Percentiles rank a stretch among this genome's conserved stretches.
Conservation (phyloP, 805 yeast genomes). For the Candida coleopterorum region DNA sequence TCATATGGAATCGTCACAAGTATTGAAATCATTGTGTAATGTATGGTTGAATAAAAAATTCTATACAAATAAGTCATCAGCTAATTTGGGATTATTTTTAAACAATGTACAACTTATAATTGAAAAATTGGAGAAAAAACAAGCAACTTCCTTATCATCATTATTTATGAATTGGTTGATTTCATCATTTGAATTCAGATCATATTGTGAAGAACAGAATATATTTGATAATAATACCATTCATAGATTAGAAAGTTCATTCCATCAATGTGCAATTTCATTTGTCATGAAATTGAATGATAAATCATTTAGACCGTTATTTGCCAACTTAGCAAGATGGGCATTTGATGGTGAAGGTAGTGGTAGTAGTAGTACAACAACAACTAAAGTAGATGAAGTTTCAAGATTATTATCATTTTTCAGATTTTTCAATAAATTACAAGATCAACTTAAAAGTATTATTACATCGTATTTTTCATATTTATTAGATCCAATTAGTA, state of each 20-base stretch:
- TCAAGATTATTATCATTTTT: slow-evolving; percentile 71
- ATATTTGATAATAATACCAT: slow-evolving; percentile 66
- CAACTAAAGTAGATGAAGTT: slow-evolving; percentile 40
- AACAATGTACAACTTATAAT: slow-evolving; percentile 62
- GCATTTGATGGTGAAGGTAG: slow-evolving; percentile 83
- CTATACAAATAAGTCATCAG: slow-evolving; percentile 29
- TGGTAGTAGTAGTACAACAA: too few species aligned
- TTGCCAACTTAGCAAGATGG: slow-evolving; percentile 86
- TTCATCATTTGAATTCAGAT: slow-evolving; percentile 66
- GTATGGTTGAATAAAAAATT: slow-evolving; percentile 50
- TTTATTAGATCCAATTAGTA: slow-evolving; percentile 66
- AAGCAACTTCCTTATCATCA: slow-evolving; percentile 67
- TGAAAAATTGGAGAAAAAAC: slow-evolving; percentile 65
- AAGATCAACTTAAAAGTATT: slow-evolving; percentile 79
- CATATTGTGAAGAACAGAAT: slow-evolving; percentile 25
- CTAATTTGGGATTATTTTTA: slow-evolving; percentile 61
- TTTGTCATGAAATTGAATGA: slow-evolving; percentile 91
- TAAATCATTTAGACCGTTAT: slow-evolving; percentile 87
- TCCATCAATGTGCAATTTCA: slow-evolving; percentile 66
- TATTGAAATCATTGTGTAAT: slow-evolving; percentile 56
- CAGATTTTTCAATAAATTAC: slow-evolving; percentile 79
- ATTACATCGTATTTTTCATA: slow-evolving; percentile 87
- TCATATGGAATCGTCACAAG: slow-evolving; percentile 61
- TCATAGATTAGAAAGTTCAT: slow-evolving; percentile 74
- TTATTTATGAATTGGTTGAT: slow-evolving; percentile 65